Base-by-base conservation (phyloP, 306 rosid species). In the Prunus kanzakura region DNA sequence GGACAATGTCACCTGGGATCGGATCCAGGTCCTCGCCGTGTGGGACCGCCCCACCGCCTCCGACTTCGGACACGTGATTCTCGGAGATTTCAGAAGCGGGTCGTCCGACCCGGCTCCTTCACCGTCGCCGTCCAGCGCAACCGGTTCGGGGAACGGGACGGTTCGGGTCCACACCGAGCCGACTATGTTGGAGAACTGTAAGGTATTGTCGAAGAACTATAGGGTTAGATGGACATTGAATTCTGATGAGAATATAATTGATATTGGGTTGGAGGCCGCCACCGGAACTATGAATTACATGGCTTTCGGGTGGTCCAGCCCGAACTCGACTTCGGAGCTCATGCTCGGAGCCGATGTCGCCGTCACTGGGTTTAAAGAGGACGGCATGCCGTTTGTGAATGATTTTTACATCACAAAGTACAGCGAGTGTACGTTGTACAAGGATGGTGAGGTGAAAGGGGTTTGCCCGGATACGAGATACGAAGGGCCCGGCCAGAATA, bases 251-350 rank as follows among this genome's bases (percentile, higher is more conserved):
- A 88, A 85, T 82, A 67, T 68, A 11, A 81, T 93, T 45, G 96
- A 90, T 60, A 75, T 93, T 54, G 97, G 94, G 14, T 86, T 93
- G 67, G 98, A 93, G 81, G 96, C 89, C 25, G 90, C 93, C 12
- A 91, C 87, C 16, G 96, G 84, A 47, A 78, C 84, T 4, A 82
- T 77, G 82, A 81, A 90, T 72, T 93, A 91, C 86, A 86, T 93
- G 96, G 96, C 97, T 7, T 91, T 93, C 78, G 97, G 98, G 30
- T 93, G 97, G 98, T 93, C 97, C 32, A 79, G 71, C 69, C 88
- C 91, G 41, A 83, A 69, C 3, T 71, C 87, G 12, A 70, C 77
- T n/a, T 81, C 93, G 0, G 79, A 85, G 30, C 74, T 86, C 71
- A 93, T 93, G 98, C 52, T 88, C 74, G 93, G 90, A n/a, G 91